Evolutionary conservation across 371 early-diverging fungal genomes (phyloP), one percentile per base, ranked within the genome.

Genomic region (Apophysomyces elegans): DNA sequence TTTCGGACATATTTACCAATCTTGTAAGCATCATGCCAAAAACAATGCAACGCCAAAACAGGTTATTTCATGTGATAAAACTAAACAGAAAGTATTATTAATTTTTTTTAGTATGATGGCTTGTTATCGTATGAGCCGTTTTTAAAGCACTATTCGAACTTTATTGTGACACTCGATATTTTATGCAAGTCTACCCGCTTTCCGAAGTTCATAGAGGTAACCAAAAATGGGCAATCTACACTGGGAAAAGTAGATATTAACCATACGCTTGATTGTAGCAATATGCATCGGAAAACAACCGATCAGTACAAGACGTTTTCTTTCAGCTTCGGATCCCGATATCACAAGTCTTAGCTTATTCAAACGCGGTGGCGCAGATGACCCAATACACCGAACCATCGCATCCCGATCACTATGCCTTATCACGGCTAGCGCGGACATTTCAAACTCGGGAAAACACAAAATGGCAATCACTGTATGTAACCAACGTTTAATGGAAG

Each of bases 1-100:
- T 76, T 36, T 70, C 71, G 6, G 73, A 76, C 61, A 59, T 76
- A 32, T 71, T 76, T 61, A 50, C 61, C 36, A 43, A 47, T 47
- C 67, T 73, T 37, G 77, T 73, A 71, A 60, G 71, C 16, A 26
- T 26, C 32, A 26, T 26, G 32, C 32, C 32, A 18, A 6, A 45
- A 18, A 11, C 12, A 54, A 47, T 50, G 21, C 14, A 14, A 26
- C 37, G 38, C 47, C 6, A 18, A 43, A 56, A 35, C 3, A 56
- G 26, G 56, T 12, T 47, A 46, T 32, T 21, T n/a, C 21, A 50
- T 13, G 47, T 59, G 39, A 66, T 35, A 26, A 38, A 41, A 32
- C 9, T 50, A 16, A 63, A 38, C 18, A 43, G 43, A 26, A 26
- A 26, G 32, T 26, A 26, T 26, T 26, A 26, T 26, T 26, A 26